These are phyloP conservation scores for Chlorella ohadii DNA, from an alignment of 139 green algal species.

Conservation along the genomic window DNA sequence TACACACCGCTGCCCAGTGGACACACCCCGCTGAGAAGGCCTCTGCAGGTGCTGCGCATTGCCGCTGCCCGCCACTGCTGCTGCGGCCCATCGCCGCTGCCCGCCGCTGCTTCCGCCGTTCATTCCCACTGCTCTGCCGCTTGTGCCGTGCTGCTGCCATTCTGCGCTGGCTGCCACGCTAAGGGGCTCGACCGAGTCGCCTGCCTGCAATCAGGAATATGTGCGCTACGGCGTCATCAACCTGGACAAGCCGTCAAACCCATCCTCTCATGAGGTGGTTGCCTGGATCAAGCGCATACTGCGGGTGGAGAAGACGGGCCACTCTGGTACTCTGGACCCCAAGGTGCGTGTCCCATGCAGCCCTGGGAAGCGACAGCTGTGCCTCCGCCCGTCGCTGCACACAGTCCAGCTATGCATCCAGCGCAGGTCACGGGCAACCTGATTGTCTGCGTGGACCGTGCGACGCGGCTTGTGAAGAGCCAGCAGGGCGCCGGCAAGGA, in stretches of 20 bases:
- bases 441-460: conserved; percentile 98
- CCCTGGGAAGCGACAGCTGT: too few relatives aligned
- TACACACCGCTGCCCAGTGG: conserved; percentile 98
- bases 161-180: too few relatives aligned
- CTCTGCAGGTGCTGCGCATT: conserved; percentile 49
- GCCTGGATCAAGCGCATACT: conserved; percentile 98
- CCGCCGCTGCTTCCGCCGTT: not conserved
- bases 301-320: conserved; percentile 98
- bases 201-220: conserved; percentile 78
- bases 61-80: not conserved
- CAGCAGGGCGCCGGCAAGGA: conserved; percentile 99
- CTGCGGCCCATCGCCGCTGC: too few relatives aligned
- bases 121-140: too few relatives aligned
- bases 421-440: conserved; percentile 76
- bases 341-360: not conserved
- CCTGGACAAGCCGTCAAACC: conserved; percentile 98
- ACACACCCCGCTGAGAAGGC: conserved; percentile 88
- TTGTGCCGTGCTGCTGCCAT: too few relatives aligned
- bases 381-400: too few relatives aligned
- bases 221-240: conserved; percentile 97
- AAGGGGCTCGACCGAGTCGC: too few relatives aligned
- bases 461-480: conserved; percentile 97
- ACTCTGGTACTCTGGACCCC: conserved; percentile 66
- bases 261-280: conserved; percentile 96
- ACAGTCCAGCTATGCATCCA: too few relatives aligned